A percentile compares a stretch with the other conserved stretches of the same genome.
phyloP scores from a whole-genome alignment of 2,329 filamentous ascomycete species.

The Fusarium redolens region DNA sequence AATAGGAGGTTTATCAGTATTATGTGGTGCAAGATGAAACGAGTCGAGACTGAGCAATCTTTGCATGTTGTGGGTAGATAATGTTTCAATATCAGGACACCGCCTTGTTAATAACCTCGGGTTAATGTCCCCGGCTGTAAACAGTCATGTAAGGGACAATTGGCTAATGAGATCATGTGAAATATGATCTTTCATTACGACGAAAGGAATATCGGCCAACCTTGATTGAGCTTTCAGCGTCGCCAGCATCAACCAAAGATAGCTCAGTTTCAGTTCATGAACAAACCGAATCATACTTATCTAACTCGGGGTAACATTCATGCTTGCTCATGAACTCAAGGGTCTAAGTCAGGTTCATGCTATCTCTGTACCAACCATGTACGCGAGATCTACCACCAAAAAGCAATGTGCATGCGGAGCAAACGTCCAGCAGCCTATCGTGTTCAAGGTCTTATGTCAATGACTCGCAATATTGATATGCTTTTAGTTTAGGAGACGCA shows the following conservation, averaged over 20 bases:
- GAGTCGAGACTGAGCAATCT: conserved; percentile 1
- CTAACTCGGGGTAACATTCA: conserved; percentile 12
- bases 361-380: neutral
- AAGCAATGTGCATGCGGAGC: conserved; percentile 21
- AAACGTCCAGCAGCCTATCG: conserved; percentile 5
- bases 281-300: neutral
- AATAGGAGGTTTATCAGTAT: conserved; percentile 18
- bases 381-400: conserved; percentile 20
- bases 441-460: neutral
- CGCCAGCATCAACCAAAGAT: neutral
- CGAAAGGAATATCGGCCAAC: neutral
- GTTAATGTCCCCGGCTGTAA: neutral
- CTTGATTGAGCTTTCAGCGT: neutral
- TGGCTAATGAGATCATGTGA: conserved; percentile 4
- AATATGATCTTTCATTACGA: conserved; percentile 3
- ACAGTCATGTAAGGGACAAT: neutral
- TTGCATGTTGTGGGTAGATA: conserved; percentile 7
- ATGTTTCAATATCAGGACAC: conserved; percentile 26
- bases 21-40: conserved; percentile 16
- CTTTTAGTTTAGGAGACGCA: neutral
- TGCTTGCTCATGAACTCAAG: neutral
- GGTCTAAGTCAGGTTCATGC: conserved; percentile 6
- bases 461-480: conserved; percentile 17
- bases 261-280: neutral
- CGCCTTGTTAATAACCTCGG: conserved; percentile 10